A percentile compares a stretch with the other conserved stretches of the same genome.
Evolutionary conservation across 164 flowering plant genomes (phyloP).

Genomic region (Liquidambar formosana): DNA sequence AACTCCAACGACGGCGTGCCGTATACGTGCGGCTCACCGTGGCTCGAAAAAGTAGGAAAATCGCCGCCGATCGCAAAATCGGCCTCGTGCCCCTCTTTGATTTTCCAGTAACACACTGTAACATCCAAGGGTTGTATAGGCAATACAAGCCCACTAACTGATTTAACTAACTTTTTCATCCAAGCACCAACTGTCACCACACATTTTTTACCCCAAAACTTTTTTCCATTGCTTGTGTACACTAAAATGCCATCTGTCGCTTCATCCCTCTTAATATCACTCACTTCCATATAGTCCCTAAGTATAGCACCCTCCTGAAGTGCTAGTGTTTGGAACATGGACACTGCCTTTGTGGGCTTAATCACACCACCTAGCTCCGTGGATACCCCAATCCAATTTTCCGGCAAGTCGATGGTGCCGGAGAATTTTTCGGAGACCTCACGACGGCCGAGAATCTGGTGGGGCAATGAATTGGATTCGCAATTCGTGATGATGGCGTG

Average conservation of each 20-base stretch:
- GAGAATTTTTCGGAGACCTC: slow-evolving; percentile 44
- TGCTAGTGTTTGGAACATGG: slow-evolving; percentile 88
- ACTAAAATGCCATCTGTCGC: slow-evolving; percentile 45
- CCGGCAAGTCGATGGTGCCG: slow-evolving; percentile 58
- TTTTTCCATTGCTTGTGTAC: slow-evolving; percentile 28
- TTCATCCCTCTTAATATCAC: slow-evolving; percentile 29
- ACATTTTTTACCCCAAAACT: slow-evolving; percentile 62
- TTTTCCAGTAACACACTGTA: slow-evolving; percentile 70
- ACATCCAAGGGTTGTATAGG: slow-evolving; percentile 85
- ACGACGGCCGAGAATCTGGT: slow-evolving; percentile 31
- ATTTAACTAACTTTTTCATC: slow-evolving; percentile 57
- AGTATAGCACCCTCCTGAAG: slow-evolving; percentile 53
- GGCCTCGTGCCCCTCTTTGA: slow-evolving; percentile 54
- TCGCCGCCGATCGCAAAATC: slow-evolving; percentile 41
- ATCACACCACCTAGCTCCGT: slow-evolving; percentile 71
- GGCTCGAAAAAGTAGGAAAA: slow-evolving; percentile 83
- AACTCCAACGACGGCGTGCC: slow-evolving; percentile 87
- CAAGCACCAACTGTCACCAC: slow-evolving; percentile 87
- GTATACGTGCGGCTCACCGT: slow-evolving; percentile 66
- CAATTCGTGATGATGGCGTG: slow-evolving; percentile 49
- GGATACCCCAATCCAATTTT: slow-evolving; percentile 63
- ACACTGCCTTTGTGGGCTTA: slow-evolving; percentile 88
- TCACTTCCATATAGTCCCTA: slow-evolving; percentile 60
- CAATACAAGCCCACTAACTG: slow-evolving; percentile 40
- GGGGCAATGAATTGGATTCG: slow-evolving; percentile 27